Evolutionary conservation across 495 filamentous ascomycete species (phyloP), one percentile per base, ranked within the genome.

Genomic region (Penicillium macrosclerotiorum): DNA sequence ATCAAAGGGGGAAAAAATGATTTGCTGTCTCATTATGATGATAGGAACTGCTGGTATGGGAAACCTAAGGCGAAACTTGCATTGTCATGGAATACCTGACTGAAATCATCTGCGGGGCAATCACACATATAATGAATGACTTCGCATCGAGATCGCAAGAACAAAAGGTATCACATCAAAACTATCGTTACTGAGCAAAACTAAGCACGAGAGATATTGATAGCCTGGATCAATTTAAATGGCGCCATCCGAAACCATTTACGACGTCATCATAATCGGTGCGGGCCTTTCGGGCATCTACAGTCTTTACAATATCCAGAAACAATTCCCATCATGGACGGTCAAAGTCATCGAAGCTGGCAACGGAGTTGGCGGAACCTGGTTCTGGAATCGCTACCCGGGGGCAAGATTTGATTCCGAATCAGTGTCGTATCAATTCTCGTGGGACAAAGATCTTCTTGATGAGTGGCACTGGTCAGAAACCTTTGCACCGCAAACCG

Each of bases 251-350:
- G 74, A 79, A 49, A 70, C 69, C 14, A 46, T 80, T 8, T 55
- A 55, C 13, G 74, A 79, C 49, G 71, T 71, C 14, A 46, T 80
- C 19, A 72, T 79, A 43, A 63, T 81, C 9, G 78, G 78, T 4
- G 76, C 72, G 2, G 78, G 78, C 1, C 69, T 81, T 27, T 66
- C 63, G 6, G 77, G 77, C 1, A 35, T 76, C 26, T 74, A 69
- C 47, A 49, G 59, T 12, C 60, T 76, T 8, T 63, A 70, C 27
- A 52, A 64, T 13, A 55, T 80, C 2, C 62, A 68, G 5, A 51
- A 73, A 22, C 58, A 64, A 13, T 73, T 74, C 23, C 62, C 72
- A 38, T 62, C 65, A 6, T 57, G 54, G 54, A 46, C 47, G 3
- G 63, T 60, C 23, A 68, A 68, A 37, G 63, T 74, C 5, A 51